Evolutionary conservation across 805 yeast genomes (phyloP).

Genomic region (Lipomyces sp.): DNA sequence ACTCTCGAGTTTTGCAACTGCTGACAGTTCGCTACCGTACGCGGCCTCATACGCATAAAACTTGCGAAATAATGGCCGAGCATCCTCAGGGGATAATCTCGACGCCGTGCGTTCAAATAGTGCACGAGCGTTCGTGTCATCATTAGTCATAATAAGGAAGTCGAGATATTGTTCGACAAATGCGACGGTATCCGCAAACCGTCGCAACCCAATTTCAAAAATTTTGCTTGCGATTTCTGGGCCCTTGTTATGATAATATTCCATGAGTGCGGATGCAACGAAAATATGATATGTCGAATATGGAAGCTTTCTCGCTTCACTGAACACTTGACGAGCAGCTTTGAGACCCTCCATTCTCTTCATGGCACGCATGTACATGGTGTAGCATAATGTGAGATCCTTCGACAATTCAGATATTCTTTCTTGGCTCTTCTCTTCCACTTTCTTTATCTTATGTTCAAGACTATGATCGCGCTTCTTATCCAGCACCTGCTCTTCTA

Average conservation of each 20-base stretch:
- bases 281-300: constrained; percentile 73
- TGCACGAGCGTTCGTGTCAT: constrained; percentile 76
- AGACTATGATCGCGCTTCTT: not conserved
- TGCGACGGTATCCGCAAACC: constrained; percentile 57
- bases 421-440: constrained; percentile 34
- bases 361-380: constrained; percentile 69
- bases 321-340: constrained; percentile 74
- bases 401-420: constrained; percentile 42
- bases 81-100: constrained; percentile 52
- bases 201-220: constrained; percentile 76
- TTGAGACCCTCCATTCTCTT: constrained; percentile 69
- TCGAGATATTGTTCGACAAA: constrained; percentile 73
- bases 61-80: constrained; percentile 55
- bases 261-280: constrained; percentile 82
- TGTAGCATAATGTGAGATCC: constrained; percentile 67
- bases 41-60: constrained; percentile 72
- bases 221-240: constrained; percentile 71
- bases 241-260: constrained; percentile 62
- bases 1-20: constrained; percentile 66
- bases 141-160: constrained; percentile 69
- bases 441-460: constrained; percentile 25
- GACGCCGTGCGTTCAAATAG: constrained; percentile 78
- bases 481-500: not conserved
- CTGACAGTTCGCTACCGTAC: constrained; percentile 66
- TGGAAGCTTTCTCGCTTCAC: constrained; percentile 67